A percentile compares a stretch with the other conserved stretches of the same genome.
phyloP scores from a whole-genome alignment of 179 eudicot genomes.

The Silene coronaria region DNA sequence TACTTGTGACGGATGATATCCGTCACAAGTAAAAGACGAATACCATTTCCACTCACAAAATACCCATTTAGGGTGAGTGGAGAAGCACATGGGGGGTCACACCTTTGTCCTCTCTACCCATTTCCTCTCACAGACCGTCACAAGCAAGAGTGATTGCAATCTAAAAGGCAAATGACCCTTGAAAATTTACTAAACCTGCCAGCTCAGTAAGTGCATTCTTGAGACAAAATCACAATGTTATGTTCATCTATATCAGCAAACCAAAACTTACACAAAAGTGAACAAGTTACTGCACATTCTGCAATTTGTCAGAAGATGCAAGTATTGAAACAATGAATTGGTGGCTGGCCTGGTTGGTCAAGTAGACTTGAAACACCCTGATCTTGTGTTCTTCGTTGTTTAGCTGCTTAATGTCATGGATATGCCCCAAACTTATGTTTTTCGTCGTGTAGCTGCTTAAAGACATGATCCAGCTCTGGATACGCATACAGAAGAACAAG shows the following conservation, averaged over 20 bases:
- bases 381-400: slow-evolving; percentile 61
- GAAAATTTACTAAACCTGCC: neutral
- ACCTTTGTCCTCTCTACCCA: too few species aligned
- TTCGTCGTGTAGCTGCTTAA: slow-evolving; percentile 62
- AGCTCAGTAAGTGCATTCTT: neutral
- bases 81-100: too few species aligned
- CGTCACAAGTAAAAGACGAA: too few species aligned
- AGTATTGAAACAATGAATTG: neutral
- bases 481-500: slow-evolving; percentile 69
- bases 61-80: too few species aligned
- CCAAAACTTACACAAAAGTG: slow-evolving; percentile 2
- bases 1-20: too few species aligned
- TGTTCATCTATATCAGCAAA: neutral
- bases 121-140: too few species aligned
- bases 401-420: slow-evolving; percentile 47
- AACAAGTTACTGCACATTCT: neutral
- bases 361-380: slow-evolving; percentile 41
- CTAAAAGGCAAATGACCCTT: neutral
- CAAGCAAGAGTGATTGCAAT: too few species aligned
- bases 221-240: neutral
- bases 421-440: slow-evolving; percentile 62
- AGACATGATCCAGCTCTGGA: slow-evolving; percentile 68
- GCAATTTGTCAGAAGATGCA: neutral
- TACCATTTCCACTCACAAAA: too few species aligned
- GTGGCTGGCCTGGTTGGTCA: slow-evolving; percentile 7